Base-by-base conservation (phyloP, 2,329 filamentous ascomycete genomes). In the Neocatenulostroma microsporum region DNA sequence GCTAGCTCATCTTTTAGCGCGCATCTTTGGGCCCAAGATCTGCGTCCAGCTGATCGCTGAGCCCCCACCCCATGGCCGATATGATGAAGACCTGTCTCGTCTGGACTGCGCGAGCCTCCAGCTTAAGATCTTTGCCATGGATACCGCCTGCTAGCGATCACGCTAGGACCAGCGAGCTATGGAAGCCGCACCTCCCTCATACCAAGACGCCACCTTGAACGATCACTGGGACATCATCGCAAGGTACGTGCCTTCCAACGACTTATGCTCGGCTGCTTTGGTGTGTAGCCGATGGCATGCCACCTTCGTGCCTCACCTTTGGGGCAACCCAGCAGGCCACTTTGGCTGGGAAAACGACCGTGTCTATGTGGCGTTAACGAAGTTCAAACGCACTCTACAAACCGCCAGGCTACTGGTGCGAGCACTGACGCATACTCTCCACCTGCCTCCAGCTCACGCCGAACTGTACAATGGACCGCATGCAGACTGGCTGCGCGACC, bases 241-340 rank as follows among this genome's bases (percentile, higher is more conserved):
- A 7, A 64, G 59, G 12, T 78, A 76, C 45, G 66, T 78, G 4
- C 63, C 66, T 1, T 76, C 74, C 3, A 62, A 65, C 20, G 71
- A 76, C 40, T 63, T 79, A 4, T 77, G 71, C 44, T 64, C 72
- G 17, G 68, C 67, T 6, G 69, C 70, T 4, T 56, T 77, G 19
- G 74, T 78, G 7, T 76, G 69, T 47, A 68, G 60, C 36, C 60
- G 63, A 62, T 78, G 75, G 73, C 72, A 78, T 48, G 49, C 58
- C 19, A 68, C 71, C n/a, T 78, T 78, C 46, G 65, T 69, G 35
- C 73, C 73, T 2, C 68, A 72, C 44, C 63, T 80, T 2, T 80
- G 76, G 76, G 75, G 75, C 12, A 71, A 74, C 48, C 76, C 76
- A 14, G 73, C 75, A 0, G 76, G 73, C 7, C 74, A 79, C 54